Conservation (phyloP, 805 yeast genomes). For the Candida nonsorbophila region DNA sequence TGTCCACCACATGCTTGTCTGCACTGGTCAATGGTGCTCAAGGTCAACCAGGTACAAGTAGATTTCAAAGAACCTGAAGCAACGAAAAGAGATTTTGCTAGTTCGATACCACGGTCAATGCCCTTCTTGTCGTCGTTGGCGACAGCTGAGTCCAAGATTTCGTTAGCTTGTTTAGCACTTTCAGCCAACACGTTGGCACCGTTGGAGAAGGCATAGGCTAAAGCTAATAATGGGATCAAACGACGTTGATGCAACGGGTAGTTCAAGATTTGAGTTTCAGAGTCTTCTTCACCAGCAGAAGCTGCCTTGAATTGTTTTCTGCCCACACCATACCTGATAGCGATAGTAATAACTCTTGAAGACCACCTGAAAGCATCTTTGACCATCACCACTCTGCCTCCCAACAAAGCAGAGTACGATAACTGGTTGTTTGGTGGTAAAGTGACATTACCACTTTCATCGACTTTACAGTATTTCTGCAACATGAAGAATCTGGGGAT, state of each 20-base stretch:
- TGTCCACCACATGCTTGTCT: conserved; percentile 47
- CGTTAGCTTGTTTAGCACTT: conserved; percentile 25
- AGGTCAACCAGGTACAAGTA: conserved; percentile 41
- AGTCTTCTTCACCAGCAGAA: conserved; percentile 19
- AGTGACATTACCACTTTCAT: conserved; percentile 31
- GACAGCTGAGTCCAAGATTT: conserved; percentile 35
- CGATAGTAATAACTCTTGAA: conserved; percentile 38
- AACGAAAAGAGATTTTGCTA: conserved; percentile 38
- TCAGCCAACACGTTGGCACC: conserved; percentile 37
- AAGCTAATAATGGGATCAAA: conserved; percentile 39
- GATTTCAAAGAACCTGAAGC: conserved; percentile 42
- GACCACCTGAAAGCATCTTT: conserved; percentile 38
- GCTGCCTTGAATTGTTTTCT: conserved; percentile 40
- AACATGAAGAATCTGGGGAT: conserved; percentile 43
- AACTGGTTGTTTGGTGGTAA: conserved; percentile 42
- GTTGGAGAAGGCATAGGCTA: conserved; percentile 32
- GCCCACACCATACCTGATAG: conserved; percentile 40
- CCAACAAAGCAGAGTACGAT: conserved; percentile 38
- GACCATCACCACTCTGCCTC: conserved; percentile 43
- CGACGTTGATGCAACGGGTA: conserved; percentile 43
- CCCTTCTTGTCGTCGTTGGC: conserved; percentile 25
- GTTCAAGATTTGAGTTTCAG: conserved; percentile 36
- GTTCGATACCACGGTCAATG: conserved; percentile 29
- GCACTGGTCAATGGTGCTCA: conserved; percentile 34
- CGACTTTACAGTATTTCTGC: conserved; percentile 40